Evolutionary conservation across 2,329 filamentous ascomycete species (phyloP).

Genomic region (Fusarium sp.): DNA sequence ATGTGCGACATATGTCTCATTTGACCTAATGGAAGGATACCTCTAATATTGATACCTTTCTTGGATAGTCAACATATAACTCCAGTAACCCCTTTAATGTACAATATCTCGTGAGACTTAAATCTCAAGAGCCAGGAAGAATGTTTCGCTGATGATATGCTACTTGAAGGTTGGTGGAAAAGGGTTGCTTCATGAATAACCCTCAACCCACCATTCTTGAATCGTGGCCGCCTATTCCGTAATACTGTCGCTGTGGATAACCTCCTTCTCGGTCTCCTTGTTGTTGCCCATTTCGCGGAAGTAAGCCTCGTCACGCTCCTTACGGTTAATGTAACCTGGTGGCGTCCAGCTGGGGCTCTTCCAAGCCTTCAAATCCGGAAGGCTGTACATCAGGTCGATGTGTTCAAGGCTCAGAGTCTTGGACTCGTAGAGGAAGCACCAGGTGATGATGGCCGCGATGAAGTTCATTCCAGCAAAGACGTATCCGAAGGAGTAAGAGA

Average conservation of each 20-base stretch:
- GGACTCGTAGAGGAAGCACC: conserved; percentile 76
- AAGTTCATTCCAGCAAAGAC: conserved; percentile 74
- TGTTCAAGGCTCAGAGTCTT: conserved; percentile 74
- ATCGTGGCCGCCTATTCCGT: not conserved
- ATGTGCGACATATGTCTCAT: not conserved
- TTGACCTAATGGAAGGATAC: not conserved
- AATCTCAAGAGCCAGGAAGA: not conserved
- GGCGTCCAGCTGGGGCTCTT: conserved; percentile 65
- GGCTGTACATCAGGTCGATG: conserved; percentile 76
- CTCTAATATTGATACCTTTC: not conserved
- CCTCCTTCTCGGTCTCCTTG: conserved; percentile 10
- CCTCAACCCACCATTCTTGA: not conserved
- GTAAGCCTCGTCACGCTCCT: conserved; percentile 46
- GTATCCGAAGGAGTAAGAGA: conserved; percentile 73
- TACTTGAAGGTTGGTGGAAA: not conserved
- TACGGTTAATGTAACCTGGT: conserved; percentile 53
- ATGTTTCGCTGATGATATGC: not conserved
- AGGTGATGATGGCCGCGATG: conserved; percentile 68
- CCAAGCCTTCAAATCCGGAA: conserved; percentile 67
- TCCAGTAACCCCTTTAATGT: not conserved
- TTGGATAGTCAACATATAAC: not conserved
- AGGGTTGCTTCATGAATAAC: not conserved
- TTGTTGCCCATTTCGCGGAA: conserved; percentile 26
- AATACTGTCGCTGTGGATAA: conserved; percentile 1
- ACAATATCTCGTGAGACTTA: not conserved